Conservation (phyloP, 2,329 filamentous ascomycete species). For the Pseudocercospora pini-densiflorae region DNA sequence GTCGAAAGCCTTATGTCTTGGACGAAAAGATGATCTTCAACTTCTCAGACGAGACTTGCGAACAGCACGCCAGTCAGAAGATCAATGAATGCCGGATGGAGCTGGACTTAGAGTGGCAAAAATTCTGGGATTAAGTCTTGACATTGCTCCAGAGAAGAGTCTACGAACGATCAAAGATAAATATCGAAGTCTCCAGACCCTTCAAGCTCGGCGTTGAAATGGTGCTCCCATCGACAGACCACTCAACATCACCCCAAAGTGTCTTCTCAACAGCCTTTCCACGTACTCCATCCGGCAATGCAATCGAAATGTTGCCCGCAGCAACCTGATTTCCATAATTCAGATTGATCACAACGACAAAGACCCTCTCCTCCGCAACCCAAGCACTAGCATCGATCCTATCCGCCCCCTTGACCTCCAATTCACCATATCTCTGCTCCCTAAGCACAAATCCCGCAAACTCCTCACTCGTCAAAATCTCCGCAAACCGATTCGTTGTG, state of each 20-base stretch:
- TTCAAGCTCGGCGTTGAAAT: neutral
- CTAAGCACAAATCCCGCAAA: constrained; percentile 45
- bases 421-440: constrained; percentile 23
- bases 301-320: constrained; percentile 21
- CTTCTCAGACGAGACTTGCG: too few species aligned
- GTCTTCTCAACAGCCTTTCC: neutral
- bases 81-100: too few species aligned
- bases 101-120: neutral
- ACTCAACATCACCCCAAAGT: constrained; percentile 29
- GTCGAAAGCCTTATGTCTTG: too few species aligned
- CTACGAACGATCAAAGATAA: neutral
- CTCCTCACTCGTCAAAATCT: constrained; percentile 42
- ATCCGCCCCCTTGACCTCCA: constrained; percentile 33
- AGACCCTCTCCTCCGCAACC: constrained; percentile 41
- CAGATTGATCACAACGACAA: constrained; percentile 48
- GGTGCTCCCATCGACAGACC: constrained; percentile 11
- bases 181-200: neutral
- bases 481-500: constrained; percentile 44
- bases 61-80: too few species aligned
- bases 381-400: constrained; percentile 50
- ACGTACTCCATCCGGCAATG: constrained; percentile 21
- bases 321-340: constrained; percentile 33
- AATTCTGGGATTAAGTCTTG: too few species aligned
- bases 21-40: too few species aligned
- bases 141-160: neutral